Conservation (phyloP, 305 asterid species). For the Fraxinus baroniana region DNA sequence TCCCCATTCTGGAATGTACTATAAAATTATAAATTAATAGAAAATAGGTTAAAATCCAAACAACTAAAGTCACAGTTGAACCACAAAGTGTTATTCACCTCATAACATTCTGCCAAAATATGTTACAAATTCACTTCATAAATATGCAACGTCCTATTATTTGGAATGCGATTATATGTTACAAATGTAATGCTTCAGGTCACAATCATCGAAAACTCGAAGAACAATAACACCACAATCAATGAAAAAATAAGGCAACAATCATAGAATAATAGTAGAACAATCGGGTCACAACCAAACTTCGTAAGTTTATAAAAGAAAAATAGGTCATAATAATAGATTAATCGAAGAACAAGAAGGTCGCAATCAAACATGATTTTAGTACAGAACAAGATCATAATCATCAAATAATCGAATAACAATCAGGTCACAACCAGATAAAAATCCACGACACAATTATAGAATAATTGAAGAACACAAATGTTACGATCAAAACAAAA, state of each 20-base stretch:
- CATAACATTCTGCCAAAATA: background rate
- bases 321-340: too few relatives aligned
- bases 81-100: background rate
- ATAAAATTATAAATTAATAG: background rate
- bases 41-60: background rate
- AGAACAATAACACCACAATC: too few relatives aligned
- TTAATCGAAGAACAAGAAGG: too few relatives aligned
- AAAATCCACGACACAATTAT: too few relatives aligned
- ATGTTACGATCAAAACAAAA: background rate
- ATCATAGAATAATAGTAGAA: background rate
- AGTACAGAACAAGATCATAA: too few relatives aligned
- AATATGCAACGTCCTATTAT: too few relatives aligned
- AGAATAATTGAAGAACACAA: too few relatives aligned
- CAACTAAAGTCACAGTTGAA: background rate
- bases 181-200: background rate
- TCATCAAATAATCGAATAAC: too few relatives aligned
- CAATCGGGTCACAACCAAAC: background rate
- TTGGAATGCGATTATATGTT: background rate
- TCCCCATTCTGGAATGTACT: background rate
- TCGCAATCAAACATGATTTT: too few relatives aligned
- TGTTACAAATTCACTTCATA: background rate
- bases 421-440: too few relatives aligned
- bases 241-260: background rate
- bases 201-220: background rate
- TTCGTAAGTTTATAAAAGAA: too few relatives aligned